phyloP scores from a whole-genome alignment of 805 yeast species.

The Jamesozyma rosinii region DNA sequence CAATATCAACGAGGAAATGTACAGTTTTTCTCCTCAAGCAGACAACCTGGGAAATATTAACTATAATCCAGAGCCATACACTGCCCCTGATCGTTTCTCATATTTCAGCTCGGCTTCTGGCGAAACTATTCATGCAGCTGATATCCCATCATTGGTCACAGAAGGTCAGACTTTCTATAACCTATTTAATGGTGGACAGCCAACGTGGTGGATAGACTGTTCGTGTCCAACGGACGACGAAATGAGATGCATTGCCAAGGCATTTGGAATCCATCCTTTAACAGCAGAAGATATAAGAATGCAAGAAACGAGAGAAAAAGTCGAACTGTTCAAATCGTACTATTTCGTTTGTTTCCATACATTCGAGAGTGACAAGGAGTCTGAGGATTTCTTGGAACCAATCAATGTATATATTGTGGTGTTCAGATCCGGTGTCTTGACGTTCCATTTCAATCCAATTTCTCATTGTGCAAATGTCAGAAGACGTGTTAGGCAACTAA shows the following conservation, averaged over 20 bases:
- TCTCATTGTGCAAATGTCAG: slow-evolving; percentile 67
- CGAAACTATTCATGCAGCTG: slow-evolving; percentile 84
- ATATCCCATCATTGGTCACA: slow-evolving; percentile 65
- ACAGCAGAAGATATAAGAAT: slow-evolving; percentile 95
- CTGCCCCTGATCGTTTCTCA: slow-evolving; percentile 68
- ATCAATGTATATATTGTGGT: slow-evolving; percentile 68
- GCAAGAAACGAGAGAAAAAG: slow-evolving; percentile 96
- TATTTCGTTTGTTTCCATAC: slow-evolving; percentile 96
- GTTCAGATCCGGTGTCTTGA: slow-evolving; percentile 55
- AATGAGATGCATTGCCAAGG: slow-evolving; percentile 84
- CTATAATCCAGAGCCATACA: slow-evolving; percentile 4
- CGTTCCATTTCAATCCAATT: slow-evolving; percentile 63
- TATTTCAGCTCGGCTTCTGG: slow-evolving; percentile 75
- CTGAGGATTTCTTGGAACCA: slow-evolving; percentile 77
- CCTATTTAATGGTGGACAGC: slow-evolving; percentile 61
- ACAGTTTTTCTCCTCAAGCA: slow-evolving; percentile 1
- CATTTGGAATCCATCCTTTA: slow-evolving; percentile 94
- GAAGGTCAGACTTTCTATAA: slow-evolving; percentile 56
- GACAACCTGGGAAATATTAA: background rate
- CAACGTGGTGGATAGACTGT: slow-evolving; percentile 96
- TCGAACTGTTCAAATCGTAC: slow-evolving; percentile 79
- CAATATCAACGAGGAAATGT: slow-evolving; percentile 1
- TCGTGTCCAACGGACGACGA: slow-evolving; percentile 89
- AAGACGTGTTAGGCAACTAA: slow-evolving; percentile 69
- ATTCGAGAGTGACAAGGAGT: slow-evolving; percentile 72